Base-by-base conservation (phyloP, 2,329 filamentous ascomycete species). In the Dryadomyces quercivorus region DNA sequence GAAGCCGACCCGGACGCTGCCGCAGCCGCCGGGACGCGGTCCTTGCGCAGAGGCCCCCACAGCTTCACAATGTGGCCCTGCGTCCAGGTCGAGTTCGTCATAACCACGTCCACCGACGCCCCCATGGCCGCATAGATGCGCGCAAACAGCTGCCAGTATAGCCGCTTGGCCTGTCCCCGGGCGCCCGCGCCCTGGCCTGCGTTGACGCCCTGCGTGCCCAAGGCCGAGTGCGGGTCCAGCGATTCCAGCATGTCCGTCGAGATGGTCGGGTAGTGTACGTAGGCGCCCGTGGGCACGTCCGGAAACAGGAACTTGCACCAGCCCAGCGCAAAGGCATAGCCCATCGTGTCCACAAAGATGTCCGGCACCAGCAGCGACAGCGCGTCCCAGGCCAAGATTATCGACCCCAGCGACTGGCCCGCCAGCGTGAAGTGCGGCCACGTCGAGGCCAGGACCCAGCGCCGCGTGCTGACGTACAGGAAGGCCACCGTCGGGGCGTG, bases 81-180 rank as follows among this genome's bases (percentile, higher is more conserved):
- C 0, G 93, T 98, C 93, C 93, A 98, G 56, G 80, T 88, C 5
- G 89, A 95, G 69, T 98, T 98, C 56, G 93, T 95, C 88, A 97
- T 95, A 61, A 97, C 92, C 0, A 95, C 81, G 65, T 98, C 91
- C 47, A 96, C 81, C 16, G 85, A 84, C 21, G 85, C 80, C 21
- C 93, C 93, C 47, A 94, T 85, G 70, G 80, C 82, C 48, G 85
- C 84, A 70, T 98, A 98, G 2, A 94, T 68, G 47, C 74, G 72
- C 0, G 93, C 91, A 64, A 98, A 98, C 1, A 85, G 64, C 59
- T 83, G 74, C 93, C 93, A 98, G 72, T 98, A 98, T 16, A 76
- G 67, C 61, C 79, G 83, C 73, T 98, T 98, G 51, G 74, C 74
- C 6, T 69, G 65, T 12, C 92, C 92, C 57, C 80, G 83, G 31